Evolutionary conservation across 371 early-diverging fungal species (phyloP).

Genomic region (Vairimorpha necatrix): DNA sequence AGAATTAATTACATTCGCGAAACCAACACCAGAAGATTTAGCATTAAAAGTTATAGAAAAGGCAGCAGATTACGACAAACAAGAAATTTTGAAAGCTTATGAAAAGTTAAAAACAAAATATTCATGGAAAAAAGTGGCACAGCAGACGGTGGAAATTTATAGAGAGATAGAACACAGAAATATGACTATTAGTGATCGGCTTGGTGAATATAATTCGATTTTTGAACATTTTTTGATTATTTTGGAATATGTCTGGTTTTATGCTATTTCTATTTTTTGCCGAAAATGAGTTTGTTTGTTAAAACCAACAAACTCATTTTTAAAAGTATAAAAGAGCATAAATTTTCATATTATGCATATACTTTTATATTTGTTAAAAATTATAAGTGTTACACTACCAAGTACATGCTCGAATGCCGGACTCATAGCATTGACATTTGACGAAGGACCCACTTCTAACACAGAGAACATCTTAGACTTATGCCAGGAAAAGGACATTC

Average conservation of each 20-base stretch:
- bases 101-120: slow-evolving; percentile 8
- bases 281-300: too few species aligned
- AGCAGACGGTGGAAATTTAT: slow-evolving; percentile 24
- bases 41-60: slow-evolving; percentile 29
- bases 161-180: not conserved
- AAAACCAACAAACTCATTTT: too few species aligned
- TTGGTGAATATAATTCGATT: not conserved
- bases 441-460: slow-evolving; percentile 61
- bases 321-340: not conserved
- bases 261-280: not conserved
- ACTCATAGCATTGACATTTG: slow-evolving; percentile 60
- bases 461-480: slow-evolving; percentile 51
- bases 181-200: slow-evolving; percentile 3
- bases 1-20: slow-evolving; percentile 84
- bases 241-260: slow-evolving; percentile 5
- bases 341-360: not conserved
- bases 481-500: slow-evolving; percentile 35
- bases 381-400: not conserved
- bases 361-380: not conserved
- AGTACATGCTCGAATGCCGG: slow-evolving; percentile 51
- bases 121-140: slow-evolving; percentile 22
- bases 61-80: slow-evolving; percentile 6
- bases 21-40: slow-evolving; percentile 78
- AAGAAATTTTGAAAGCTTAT: slow-evolving; percentile 8
- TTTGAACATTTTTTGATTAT: slow-evolving; percentile 27